Conservation (phyloP, 1,284 basidiomycete species). For the Binderoboletus segoi region DNA sequence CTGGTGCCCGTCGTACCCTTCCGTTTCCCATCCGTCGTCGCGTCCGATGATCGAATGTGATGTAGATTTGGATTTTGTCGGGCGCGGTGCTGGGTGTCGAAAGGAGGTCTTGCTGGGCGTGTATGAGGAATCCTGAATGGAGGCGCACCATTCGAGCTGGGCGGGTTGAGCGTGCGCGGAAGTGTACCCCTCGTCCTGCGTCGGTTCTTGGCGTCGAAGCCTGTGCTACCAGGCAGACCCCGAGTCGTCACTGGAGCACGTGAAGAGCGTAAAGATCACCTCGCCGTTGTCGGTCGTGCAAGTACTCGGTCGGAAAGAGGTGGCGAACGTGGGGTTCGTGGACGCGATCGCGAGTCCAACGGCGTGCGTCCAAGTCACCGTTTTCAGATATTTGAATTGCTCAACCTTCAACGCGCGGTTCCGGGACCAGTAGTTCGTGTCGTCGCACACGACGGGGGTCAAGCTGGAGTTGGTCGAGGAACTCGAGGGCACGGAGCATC, state of each 20-base stretch:
- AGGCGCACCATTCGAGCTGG: too few relatives aligned
- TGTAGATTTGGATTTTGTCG: too few relatives aligned
- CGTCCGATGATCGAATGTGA: too few relatives aligned
- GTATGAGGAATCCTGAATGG: too few relatives aligned
- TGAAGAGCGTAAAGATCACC: conserved; percentile 82
- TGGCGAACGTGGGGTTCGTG: conserved; percentile 85
- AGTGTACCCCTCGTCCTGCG: conserved; percentile 93
- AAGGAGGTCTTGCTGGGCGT: too few relatives aligned
- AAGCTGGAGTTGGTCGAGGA: conserved; percentile 84
- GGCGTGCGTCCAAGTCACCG: too few relatives aligned
- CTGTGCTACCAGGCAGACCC: conserved; percentile 76
- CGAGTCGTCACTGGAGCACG: conserved; percentile 66
- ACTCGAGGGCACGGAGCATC: conserved; percentile 74
- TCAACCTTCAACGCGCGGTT: too few relatives aligned
- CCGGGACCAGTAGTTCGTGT: conserved; percentile 83
- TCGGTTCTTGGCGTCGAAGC: conserved; percentile 86
- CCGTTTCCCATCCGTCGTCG: too few relatives aligned
- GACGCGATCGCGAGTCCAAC: conserved; percentile 81
- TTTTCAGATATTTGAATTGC: too few relatives aligned
- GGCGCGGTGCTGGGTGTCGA: too few relatives aligned
- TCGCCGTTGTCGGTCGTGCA: conserved; percentile 89
- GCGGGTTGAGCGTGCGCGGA: too few relatives aligned
- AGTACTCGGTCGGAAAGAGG: conserved; percentile 81
- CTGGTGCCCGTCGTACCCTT: too few relatives aligned
- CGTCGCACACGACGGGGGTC: conserved; percentile 87